These are phyloP conservation scores for Aegle marmelos DNA, from an alignment of 345 rosid species.

Conservation along the genomic window DNA sequence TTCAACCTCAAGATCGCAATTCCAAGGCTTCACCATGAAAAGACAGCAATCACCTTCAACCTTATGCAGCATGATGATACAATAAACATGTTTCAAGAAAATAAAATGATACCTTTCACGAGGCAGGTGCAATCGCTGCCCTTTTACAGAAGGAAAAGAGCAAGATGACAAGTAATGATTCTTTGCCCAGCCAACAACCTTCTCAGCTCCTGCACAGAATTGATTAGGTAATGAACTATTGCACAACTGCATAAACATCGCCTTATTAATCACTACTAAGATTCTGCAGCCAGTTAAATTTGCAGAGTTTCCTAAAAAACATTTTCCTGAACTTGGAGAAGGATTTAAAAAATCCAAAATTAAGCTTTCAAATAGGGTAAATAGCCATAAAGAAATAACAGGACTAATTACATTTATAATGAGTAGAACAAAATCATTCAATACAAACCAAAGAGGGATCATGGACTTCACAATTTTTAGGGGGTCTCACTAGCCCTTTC, in stretches of 20 bases:
- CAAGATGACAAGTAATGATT: slow-evolving; percentile 82
- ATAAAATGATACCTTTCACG: slow-evolving; percentile 61
- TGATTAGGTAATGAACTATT: not conserved
- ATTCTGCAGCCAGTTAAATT: not conserved
- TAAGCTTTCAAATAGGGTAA: not conserved
- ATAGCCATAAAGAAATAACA: not conserved
- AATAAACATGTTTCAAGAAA: not conserved
- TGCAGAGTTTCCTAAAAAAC: not conserved
- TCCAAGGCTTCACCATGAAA: slow-evolving; percentile 68
- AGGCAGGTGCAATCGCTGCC: slow-evolving; percentile 68
- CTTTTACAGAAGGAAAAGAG: slow-evolving; percentile 57
- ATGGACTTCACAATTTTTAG: not conserved
- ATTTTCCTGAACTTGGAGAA: not conserved
- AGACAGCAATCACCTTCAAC: slow-evolving; percentile 25
- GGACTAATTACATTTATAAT: not conserved
- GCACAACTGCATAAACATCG: not conserved
- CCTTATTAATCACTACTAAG: not conserved
- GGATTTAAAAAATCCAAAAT: not conserved
- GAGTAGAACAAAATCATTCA: not conserved
- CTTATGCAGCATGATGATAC: not conserved
- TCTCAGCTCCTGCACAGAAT: slow-evolving; percentile 74
- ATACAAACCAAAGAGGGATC: not conserved
- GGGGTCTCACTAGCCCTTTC: not conserved
- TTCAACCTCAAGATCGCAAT: slow-evolving; percentile 72
- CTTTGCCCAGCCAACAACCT: slow-evolving; percentile 95